Evolutionary conservation across 2,329 filamentous ascomycete genomes (phyloP), one percentile per base, ranked within the genome.

Genomic region (Penicillium polonicum): DNA sequence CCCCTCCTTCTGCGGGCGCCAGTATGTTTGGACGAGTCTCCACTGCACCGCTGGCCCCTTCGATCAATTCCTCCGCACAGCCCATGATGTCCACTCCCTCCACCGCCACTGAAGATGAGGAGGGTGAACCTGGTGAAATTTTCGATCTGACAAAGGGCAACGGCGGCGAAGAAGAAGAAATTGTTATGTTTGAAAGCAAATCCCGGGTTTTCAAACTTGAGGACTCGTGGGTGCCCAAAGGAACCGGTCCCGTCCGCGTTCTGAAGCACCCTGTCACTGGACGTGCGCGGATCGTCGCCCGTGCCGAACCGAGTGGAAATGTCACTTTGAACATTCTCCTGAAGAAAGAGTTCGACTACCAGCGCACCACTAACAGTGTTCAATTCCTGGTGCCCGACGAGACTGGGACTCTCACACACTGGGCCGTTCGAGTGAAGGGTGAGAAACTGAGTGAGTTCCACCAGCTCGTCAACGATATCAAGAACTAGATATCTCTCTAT

Each of bases 221-320:
- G 71, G 49, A 55, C 67, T 83, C 79, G 2, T 95, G 89, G 89
- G 78, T 81, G 31, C 85, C 82, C 0, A 84, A 88, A 71, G 91
- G 90, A 44, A 78, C 90, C 8, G 91, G 91, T 0, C 82, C 85
- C 12, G 77, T 92, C 52, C 87, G 89, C 39, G 71, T 96, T 15
- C 79, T 95, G 60, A 88, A 88, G 74, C 83, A 93, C 77, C 89
- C 90, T 71, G 80, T 82, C 17, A 90, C 86, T 0, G 85, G 83
- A 21, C 80, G 82, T 29, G 83, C 87, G 4, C 85, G 91, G 41
- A 77, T 94, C 45, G 76, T 95, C 21, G 76, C 92, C 60, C 85
- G 91, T 49, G 85, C 85, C n/a, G 88, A 92, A 62, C 89, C 90
- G 0, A 83, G 86, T 61, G 91, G 91, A 17, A 84, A 88, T 39